These are phyloP conservation scores for Calonectria leucothoes DNA, from an alignment of 2,329 filamentous ascomycete genomes.

Conservation along the genomic window DNA sequence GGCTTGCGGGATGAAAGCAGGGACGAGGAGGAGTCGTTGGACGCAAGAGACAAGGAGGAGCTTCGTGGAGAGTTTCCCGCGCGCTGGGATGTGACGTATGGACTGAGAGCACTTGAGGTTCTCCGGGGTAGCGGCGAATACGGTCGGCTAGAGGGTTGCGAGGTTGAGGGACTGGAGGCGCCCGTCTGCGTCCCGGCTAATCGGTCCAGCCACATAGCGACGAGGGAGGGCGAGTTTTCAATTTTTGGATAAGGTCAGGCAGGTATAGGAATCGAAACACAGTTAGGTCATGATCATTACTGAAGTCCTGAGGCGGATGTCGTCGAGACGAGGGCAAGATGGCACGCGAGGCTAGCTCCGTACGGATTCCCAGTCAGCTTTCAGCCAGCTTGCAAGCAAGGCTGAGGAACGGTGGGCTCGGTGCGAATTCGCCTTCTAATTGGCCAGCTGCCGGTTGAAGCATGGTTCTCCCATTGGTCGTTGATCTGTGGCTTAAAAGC, in stretches of 20 bases:
- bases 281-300: conserved; percentile 27
- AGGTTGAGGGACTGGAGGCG: conserved; percentile 68
- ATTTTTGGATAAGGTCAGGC: conserved; percentile 18
- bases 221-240: conserved; percentile 21
- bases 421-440: conserved; percentile 25
- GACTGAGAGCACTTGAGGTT: conserved; percentile 75
- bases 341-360: conserved; percentile 30
- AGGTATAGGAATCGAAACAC: neutral
- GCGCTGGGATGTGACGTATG: conserved; percentile 75
- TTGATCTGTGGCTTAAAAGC: conserved; percentile 16
- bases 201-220: conserved; percentile 89
- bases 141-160: conserved; percentile 72
- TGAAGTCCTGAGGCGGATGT: conserved; percentile 8
- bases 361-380: conserved; percentile 34
- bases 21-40: conserved; percentile 82
- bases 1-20: conserved; percentile 73
- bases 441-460: conserved; percentile 20
- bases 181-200: conserved; percentile 75
- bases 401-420: conserved; percentile 30
- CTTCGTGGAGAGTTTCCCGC: conserved; percentile 76
- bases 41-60: conserved; percentile 82
- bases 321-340: conserved; percentile 16
- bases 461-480: neutral
- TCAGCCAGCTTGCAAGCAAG: conserved; percentile 44
- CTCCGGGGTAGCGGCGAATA: conserved; percentile 78